These are phyloP conservation scores for Cyphellophora attinorum DNA, from an alignment of 2,329 filamentous ascomycete genomes.

Conservation along the genomic window DNA sequence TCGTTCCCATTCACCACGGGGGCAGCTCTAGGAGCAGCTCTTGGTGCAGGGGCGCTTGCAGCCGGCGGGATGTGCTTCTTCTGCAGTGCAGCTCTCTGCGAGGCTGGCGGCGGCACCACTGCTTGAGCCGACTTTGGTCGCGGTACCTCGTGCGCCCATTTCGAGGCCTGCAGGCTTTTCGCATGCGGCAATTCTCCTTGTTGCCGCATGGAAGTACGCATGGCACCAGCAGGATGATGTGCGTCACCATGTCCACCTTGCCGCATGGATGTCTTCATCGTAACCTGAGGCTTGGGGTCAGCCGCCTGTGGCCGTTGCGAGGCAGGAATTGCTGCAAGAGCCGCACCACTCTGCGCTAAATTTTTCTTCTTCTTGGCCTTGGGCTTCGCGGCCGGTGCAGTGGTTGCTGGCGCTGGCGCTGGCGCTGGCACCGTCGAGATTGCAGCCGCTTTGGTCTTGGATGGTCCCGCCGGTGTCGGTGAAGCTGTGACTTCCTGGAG, in stretches of 20 bases:
- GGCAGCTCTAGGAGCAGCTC: constrained; percentile 1
- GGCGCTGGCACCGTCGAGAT: too few relatives aligned
- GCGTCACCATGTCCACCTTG: constrained; percentile 5
- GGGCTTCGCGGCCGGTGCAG: not conserved
- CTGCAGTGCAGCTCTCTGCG: constrained; percentile 22
- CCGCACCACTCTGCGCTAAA: not conserved
- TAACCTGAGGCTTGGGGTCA: not conserved
- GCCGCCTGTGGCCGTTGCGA: not conserved
- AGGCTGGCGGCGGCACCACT: constrained; percentile 2
- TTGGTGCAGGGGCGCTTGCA: constrained; percentile 2
- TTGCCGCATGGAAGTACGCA: not conserved
- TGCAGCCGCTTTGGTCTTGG: constrained; percentile 1
- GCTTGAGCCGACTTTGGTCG: constrained; percentile 5
- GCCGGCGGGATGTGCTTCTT: constrained; percentile 25
- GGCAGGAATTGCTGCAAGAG: not conserved
- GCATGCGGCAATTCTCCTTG: not conserved
- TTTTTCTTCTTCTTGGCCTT: not conserved
- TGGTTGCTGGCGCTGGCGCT: too few relatives aligned
- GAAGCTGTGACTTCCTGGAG: not conserved
- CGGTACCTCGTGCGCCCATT: not conserved
- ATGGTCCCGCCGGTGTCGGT: not conserved
- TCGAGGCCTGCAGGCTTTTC: constrained; percentile 4
- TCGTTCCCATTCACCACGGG: constrained; percentile 38
- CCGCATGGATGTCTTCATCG: constrained; percentile 13
- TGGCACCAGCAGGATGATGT: not conserved